phyloP scores from a whole-genome alignment of 139 green algal genomes.

The Volvox reticuliferus region DNA sequence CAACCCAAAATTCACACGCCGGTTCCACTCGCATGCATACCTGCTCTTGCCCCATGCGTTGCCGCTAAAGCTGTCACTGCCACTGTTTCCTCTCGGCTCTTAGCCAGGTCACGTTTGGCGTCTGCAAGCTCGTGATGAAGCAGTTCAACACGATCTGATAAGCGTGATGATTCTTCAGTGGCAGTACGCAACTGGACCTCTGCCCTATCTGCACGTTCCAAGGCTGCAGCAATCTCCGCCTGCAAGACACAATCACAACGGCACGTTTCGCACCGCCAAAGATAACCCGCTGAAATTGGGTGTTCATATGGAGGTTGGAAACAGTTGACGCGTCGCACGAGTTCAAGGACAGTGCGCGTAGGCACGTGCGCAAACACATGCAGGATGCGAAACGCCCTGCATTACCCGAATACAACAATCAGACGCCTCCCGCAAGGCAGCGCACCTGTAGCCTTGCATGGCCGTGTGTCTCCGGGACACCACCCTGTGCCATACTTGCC shows the following conservation, averaged over 20 bases:
- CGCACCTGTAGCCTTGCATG: background rate
- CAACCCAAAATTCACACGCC: background rate
- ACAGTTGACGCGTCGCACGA: no score
- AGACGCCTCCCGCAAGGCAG: background rate
- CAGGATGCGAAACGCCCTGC: no score
- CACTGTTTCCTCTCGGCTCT: background rate
- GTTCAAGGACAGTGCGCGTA: no score
- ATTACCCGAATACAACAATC: no score
- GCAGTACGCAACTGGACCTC: slow-evolving; percentile 9
- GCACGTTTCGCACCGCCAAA: no score
- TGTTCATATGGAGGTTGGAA: no score
- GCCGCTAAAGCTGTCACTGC: background rate
- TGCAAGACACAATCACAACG: background rate
- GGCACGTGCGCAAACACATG: no score
- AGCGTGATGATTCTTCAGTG: background rate
- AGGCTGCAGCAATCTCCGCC: background rate
- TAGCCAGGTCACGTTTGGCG: background rate
- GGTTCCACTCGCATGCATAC: background rate
- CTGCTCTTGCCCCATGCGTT: background rate
- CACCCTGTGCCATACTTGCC: background rate
- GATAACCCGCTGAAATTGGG: no score
- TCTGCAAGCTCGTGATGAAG: background rate
- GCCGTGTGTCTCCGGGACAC: background rate
- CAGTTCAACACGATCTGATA: background rate
- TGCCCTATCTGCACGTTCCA: background rate